Evolutionary conservation across 768 basidiomycete species (phyloP).

Genomic region (Galerina marginata): DNA sequence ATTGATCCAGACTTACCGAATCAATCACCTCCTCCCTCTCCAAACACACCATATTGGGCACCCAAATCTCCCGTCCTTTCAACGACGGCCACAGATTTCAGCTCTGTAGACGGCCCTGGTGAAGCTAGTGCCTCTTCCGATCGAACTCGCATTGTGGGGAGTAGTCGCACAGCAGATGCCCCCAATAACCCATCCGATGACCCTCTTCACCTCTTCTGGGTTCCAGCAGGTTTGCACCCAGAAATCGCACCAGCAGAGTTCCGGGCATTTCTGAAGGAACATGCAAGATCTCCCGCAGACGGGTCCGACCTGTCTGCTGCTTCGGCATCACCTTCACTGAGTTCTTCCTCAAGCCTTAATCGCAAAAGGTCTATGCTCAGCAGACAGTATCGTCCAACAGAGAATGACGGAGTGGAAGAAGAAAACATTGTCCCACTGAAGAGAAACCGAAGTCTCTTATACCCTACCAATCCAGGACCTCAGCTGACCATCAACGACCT

Average conservation of each 20-base stretch:
- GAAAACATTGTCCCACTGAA: conserved; percentile 69
- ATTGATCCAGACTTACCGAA: conserved; percentile 93
- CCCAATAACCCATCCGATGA: conserved; percentile 63
- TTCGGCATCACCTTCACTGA: conserved; percentile 48
- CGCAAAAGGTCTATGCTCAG: conserved; percentile 94
- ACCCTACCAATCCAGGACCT: conserved; percentile 66
- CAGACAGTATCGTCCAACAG: conserved; percentile 86
- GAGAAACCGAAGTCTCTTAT: conserved; percentile 71
- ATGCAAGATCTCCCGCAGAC: conserved; percentile 69
- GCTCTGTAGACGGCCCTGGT: conserved; percentile 44
- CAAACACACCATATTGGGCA: conserved; percentile 59
- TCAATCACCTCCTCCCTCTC: conserved; percentile 63
- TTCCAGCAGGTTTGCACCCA: conserved; percentile 94
- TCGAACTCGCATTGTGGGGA: conserved; percentile 22
- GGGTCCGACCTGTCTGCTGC: conserved; percentile 37
- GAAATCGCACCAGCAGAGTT: conserved; percentile 98
- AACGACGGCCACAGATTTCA: conserved; percentile 45
- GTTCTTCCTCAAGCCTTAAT: conserved; percentile 57
- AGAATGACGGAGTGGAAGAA: conserved; percentile 78
- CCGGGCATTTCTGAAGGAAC: conserved; percentile 92
- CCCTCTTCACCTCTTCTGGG: conserved; percentile 96
- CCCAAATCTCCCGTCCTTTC: conserved; percentile 31
- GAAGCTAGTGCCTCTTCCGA: conserved; percentile 24
- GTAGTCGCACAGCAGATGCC: conserved; percentile 28
- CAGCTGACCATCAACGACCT: conserved; percentile 92